Evolutionary conservation across 2,329 filamentous ascomycete species (phyloP), one percentile per base, ranked within the genome.

Genomic region (Phialocephala subalpina): DNA sequence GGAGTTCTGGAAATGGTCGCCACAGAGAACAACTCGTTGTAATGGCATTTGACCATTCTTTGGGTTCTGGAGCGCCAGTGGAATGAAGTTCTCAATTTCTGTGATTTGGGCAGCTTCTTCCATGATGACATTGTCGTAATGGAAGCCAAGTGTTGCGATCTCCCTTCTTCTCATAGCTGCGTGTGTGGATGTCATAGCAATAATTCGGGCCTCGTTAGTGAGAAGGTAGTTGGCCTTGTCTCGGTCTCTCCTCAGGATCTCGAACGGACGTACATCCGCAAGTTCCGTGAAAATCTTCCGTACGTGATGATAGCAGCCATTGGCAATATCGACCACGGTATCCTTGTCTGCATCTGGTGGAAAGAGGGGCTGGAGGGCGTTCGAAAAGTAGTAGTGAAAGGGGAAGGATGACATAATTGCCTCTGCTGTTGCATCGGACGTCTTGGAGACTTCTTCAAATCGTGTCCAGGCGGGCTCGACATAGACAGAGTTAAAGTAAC

Each of bases 161-260:
- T 98, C 95, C 69, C 93, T 89, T 69, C 95, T 86, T 67, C 94
- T 89, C 86, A 99, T 99, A 1, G 96, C 96, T 4, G 96, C 97
- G 78, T 99, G 96, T 0, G 97, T 99, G 3, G 94, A 97, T 20
- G 96, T 99, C 97, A 99, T 99, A 65, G 96, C 97, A 70, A 99
- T 91, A 69, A 99, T 96, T 40, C 96, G 90, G n/a, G 97, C 97
- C 79, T 98, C 95, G 74, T 94, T 97, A 6, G 94, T 91, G 38
- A 99, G 86, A 6, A 99, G 87, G 75, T 99, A 99, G 78, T 98
- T 98, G 60, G 94, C 92, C 81, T 97, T 97, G 77, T 99, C 96
- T 40, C 92, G 90, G 69, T 94, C 92, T 63, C 91, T 90, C 60
- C 94, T 89, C 63, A 99, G 81, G 59, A 99, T 94, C 80, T 99